Conservation (phyloP, 495 filamentous ascomycete species). For the Penicillium salamii region DNA sequence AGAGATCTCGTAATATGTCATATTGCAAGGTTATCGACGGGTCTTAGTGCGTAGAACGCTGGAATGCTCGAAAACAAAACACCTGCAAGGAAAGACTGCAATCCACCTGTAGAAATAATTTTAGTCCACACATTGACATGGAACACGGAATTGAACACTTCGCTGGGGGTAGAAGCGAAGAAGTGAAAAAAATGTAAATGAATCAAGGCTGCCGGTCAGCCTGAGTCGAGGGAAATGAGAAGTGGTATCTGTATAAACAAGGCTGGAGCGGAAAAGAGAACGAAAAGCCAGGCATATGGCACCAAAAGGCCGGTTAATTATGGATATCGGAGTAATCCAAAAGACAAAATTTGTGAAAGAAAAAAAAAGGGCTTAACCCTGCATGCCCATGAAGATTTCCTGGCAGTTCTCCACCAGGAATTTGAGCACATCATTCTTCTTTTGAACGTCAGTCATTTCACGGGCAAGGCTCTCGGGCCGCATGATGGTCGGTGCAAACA, state of each 20-base stretch:
- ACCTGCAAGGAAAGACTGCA: no score
- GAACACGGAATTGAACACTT: no score
- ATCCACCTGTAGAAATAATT: no score
- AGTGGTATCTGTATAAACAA: background rate
- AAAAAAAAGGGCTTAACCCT: constrained; percentile 13
- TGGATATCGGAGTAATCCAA: background rate
- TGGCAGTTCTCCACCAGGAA: constrained; percentile 86
- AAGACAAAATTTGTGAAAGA: background rate
- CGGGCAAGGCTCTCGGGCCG: constrained; percentile 80
- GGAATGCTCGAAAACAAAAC: no score
- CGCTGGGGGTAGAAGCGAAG: no score
- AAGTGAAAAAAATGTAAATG: no score
- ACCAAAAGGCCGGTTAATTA: background rate
- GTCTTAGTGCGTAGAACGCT: no score
- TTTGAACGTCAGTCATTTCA: constrained; percentile 94
- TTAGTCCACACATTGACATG: no score
- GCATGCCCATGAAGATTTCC: constrained; percentile 63
- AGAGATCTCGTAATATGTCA: no score
- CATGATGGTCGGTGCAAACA: constrained; percentile 98
- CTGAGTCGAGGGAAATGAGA: background rate
- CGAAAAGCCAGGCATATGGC: background rate
- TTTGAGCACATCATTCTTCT: constrained; percentile 86
- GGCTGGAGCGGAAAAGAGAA: background rate
- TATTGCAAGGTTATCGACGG: no score
- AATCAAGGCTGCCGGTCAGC: no score